Conservation (phyloP, 2,329 filamentous ascomycete species). For the Plectosphaerella sp. region DNA sequence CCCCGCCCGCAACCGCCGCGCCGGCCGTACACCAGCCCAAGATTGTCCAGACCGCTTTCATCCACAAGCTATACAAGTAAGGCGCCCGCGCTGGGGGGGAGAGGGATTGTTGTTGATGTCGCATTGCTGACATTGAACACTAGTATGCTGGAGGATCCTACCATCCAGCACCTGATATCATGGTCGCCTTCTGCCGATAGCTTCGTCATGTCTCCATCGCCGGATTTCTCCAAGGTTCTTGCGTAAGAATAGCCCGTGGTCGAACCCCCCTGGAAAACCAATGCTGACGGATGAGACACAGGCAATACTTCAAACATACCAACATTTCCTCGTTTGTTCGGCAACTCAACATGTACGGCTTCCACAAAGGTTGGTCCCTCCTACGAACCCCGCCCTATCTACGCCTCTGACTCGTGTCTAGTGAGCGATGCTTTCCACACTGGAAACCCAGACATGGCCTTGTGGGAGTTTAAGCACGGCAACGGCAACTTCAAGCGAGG, state of each 20-base stretch:
- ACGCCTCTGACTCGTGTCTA: conserved; percentile 31
- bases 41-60: conserved; percentile 97
- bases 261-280: too few relatives aligned
- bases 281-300: conserved; percentile 26
- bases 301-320: conserved; percentile 98
- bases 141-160: conserved; percentile 94
- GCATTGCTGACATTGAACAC: neutral
- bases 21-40: conserved; percentile 88
- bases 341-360: conserved; percentile 98
- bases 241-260: conserved; percentile 53
- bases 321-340: conserved; percentile 98
- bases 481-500: conserved; percentile 96
- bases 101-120: conserved; percentile 6
- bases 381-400: neutral
- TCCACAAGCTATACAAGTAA: conserved; percentile 98
- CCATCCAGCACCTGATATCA: conserved; percentile 91
- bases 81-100: conserved; percentile 18
- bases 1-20: conserved; percentile 52
- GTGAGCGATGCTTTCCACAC: conserved; percentile 99
- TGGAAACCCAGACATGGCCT: conserved; percentile 82
- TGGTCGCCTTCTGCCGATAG: conserved; percentile 94
- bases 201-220: conserved; percentile 97
- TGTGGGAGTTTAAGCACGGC: conserved; percentile 99
- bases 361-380: conserved; percentile 77
- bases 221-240: conserved; percentile 96